Percentiles rank a stretch among this genome's conserved stretches.
Conservation (phyloP, 2,329 filamentous ascomycete genomes). For the Aurifilum marmelostoma region DNA sequence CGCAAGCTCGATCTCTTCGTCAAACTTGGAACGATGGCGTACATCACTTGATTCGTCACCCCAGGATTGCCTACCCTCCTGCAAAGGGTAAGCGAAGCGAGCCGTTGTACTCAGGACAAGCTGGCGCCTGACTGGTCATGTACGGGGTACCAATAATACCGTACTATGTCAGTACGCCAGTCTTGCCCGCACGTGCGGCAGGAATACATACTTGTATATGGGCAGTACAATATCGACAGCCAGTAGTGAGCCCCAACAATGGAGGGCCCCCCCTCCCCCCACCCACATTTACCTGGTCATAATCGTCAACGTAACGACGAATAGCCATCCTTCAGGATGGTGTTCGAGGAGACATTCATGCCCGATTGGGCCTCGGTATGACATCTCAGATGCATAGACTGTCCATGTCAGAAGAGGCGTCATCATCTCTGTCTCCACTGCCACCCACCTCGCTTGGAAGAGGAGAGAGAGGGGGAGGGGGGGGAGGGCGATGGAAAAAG, state of each 20-base stretch:
- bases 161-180: background rate
- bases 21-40: constrained; percentile 18
- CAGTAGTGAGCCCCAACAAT: background rate
- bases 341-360: background rate
- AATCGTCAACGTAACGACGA: background rate
- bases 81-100: background rate
- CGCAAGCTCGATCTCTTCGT: constrained; percentile 11
- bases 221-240: background rate
- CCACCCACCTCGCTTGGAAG: background rate
- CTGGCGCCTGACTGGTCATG: background rate
- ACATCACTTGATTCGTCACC: constrained; percentile 23
- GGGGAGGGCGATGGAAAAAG: too few relatives aligned
- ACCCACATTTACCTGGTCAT: too few relatives aligned
- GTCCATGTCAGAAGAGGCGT: background rate
- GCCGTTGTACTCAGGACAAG: background rate
- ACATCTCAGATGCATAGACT: background rate
- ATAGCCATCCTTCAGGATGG: background rate
- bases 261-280: background rate
- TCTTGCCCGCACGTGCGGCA: too few relatives aligned
- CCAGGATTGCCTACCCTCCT: constrained; percentile 16
- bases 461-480: background rate
- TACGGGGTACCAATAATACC: constrained; percentile 1
- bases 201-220: too few relatives aligned
- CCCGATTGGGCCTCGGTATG: constrained; percentile 9
- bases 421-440: background rate